Percentiles rank a stretch among this genome's conserved stretches.
Evolutionary conservation across 1,284 basidiomycete species (phyloP).

Genomic region (Ceratobasidium papillatum): DNA sequence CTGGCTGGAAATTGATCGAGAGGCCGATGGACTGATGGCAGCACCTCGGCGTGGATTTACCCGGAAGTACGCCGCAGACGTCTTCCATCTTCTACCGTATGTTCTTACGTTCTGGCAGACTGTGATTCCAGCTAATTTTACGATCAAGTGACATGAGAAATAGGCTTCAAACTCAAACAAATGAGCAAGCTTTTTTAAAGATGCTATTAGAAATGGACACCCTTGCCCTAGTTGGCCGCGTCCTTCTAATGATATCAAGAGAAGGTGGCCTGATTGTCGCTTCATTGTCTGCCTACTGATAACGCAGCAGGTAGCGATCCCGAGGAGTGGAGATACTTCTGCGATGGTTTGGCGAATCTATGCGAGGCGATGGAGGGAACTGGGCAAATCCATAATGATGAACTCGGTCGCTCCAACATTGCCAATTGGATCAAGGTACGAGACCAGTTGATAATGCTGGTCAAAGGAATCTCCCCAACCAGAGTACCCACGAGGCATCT

Average conservation of each 20-base stretch:
- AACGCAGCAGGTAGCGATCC: not conserved
- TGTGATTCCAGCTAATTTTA: not conserved
- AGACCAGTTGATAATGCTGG: not conserved
- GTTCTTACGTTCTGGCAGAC: not conserved
- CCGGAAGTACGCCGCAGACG: constrained; percentile 1
- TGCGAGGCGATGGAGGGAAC: not conserved
- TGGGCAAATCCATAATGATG: not conserved
- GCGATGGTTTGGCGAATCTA: not conserved
- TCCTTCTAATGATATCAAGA: constrained; percentile 10
- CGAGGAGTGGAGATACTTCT: not conserved
- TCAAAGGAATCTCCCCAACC: not conserved
- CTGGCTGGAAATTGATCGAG: constrained; percentile 8
- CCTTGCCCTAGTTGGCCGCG: constrained; percentile 9
- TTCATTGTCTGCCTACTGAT: not conserved
- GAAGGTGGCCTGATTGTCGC: not conserved
- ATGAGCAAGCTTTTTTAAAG: not conserved
- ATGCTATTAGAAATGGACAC: not conserved
- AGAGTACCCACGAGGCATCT: not conserved
- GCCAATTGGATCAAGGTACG: not conserved
- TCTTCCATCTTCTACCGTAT: not conserved
- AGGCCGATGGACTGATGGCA: constrained; percentile 9
- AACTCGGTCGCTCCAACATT: not conserved
- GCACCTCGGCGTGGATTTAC: constrained; percentile 10
- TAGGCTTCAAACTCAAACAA: not conserved
- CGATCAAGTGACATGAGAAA: not conserved